Base-by-base conservation (phyloP, 305 asterid genomes). In the Plantago coronopus region DNA sequence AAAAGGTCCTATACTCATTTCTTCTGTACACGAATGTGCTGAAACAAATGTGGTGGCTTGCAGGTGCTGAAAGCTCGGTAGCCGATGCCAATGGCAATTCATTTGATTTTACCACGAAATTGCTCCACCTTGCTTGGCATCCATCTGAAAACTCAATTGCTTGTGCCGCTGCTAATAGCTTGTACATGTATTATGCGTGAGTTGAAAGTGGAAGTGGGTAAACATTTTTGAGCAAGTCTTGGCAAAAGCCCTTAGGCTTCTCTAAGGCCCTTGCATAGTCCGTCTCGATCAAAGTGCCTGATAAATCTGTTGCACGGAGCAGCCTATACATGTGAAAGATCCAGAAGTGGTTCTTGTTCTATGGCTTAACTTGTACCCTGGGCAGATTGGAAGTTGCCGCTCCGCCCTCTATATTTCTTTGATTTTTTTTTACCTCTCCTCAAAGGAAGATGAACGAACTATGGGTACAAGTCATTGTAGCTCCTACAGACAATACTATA, bases 51-150 rank as follows among this genome's bases (percentile, higher is more conserved):
- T 21, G 22, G 47, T 47, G 15, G 44, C 5, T 63, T 61, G 54
- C 83, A 86, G 95, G 95, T 53, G 61, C 86, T 1, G 96, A 91
- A 81, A 86, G 81, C 61, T 80, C 95, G 2, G 95, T 81, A 64
- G 88, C 70, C 15, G 98, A 91, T 78, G 86, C 95, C 58, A 91
- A 86, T 16, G 96, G 98, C 64, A 91, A 86, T 57, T 79, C 96
- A 22, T 86, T 88, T 37, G 98, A 91, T 77, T 86, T 81, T 84
- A 84, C 95, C 17, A 86, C 91, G 13, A 91, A 91, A 76, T 74
- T 91, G 69, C 96, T 91, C 80, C 96, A 91, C 75, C 78, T 91
- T 65, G 98, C 98, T 14, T 91, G 98, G 98, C 98, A 91, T 62
- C 98, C 98, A 48, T 72, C 93, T 20, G 98, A 91, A 75, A 91